Evolutionary conservation across 495 filamentous ascomycete genomes (phyloP).

Genomic region (Aspergillus biplanus): DNA sequence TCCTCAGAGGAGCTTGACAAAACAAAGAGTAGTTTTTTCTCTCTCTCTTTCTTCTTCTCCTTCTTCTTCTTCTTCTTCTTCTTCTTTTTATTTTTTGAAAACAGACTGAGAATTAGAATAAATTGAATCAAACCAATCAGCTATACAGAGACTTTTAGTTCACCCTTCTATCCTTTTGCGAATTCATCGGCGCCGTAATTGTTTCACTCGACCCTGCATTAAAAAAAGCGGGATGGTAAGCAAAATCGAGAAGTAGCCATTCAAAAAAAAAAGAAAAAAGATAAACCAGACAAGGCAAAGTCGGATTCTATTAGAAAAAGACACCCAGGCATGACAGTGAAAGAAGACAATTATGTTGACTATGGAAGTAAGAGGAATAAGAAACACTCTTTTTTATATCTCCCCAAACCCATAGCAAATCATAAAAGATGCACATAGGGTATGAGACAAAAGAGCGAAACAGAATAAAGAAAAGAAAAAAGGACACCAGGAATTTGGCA

Average conservation of each 20-base stretch:
- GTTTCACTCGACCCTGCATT: not conserved
- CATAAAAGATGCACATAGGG: conserved; percentile 37
- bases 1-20: no score
- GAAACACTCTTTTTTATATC: conserved; percentile 19
- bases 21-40: no score
- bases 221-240: not conserved
- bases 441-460: conserved; percentile 34
- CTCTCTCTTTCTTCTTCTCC: no score
- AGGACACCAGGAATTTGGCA: conserved; percentile 10
- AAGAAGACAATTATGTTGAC: conserved; percentile 24
- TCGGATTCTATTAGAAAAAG: not conserved
- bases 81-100: no score
- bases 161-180: conserved; percentile 15
- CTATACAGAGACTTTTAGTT: conserved; percentile 3
- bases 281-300: not conserved
- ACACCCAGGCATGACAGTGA: not conserved
- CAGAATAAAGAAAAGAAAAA: conserved; percentile 9
- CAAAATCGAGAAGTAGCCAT: not conserved
- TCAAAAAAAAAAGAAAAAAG: not conserved
- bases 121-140: no score
- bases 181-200: conserved; percentile 15
- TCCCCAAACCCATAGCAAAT: conserved; percentile 38
- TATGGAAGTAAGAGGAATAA: conserved; percentile 30
- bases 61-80: no score
- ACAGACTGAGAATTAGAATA: no score